Conservation (phyloP, 225 moss, liverwort and hornwort species). For the Ulota crispa region DNA sequence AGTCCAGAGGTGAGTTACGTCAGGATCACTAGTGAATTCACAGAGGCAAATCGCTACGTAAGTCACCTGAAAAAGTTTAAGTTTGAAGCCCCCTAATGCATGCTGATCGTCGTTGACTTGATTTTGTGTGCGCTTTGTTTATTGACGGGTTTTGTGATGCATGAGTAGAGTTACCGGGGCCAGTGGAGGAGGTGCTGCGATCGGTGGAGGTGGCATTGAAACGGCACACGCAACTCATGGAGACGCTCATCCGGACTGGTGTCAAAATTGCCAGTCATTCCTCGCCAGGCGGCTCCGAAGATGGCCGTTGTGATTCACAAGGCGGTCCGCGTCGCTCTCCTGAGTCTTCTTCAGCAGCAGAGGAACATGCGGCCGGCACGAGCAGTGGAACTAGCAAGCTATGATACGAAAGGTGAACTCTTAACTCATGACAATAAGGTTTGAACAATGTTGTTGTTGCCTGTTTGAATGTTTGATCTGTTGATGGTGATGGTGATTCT, state of each 20-base stretch:
- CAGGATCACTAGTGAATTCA: too few species aligned
- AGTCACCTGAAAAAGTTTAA: too few species aligned
- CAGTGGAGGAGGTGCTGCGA: slow-evolving; percentile 18
- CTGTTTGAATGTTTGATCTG: background rate
- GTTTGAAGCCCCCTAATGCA: too few species aligned
- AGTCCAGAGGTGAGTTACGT: too few species aligned
- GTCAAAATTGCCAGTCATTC: slow-evolving; percentile 1
- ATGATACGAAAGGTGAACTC: background rate
- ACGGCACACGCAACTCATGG: slow-evolving; percentile 12
- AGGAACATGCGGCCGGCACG: background rate
- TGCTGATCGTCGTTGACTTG: too few species aligned
- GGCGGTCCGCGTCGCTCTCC: background rate
- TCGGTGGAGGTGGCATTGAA: slow-evolving; percentile 20
- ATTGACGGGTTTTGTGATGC: background rate
- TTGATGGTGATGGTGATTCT: background rate
- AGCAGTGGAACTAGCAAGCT: slow-evolving; percentile 7
- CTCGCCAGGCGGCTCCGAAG: background rate
- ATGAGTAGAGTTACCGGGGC: background rate
- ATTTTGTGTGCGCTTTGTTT: background rate
- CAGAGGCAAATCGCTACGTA: too few species aligned
- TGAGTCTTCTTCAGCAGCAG: background rate
- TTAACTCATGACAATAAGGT: background rate
- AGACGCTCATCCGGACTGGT: slow-evolving; percentile 14
- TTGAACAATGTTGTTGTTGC: background rate
- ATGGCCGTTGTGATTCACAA: background rate